phyloP scores from a whole-genome alignment of 352 stramenopile species.

The Phytophthora megakarya region DNA sequence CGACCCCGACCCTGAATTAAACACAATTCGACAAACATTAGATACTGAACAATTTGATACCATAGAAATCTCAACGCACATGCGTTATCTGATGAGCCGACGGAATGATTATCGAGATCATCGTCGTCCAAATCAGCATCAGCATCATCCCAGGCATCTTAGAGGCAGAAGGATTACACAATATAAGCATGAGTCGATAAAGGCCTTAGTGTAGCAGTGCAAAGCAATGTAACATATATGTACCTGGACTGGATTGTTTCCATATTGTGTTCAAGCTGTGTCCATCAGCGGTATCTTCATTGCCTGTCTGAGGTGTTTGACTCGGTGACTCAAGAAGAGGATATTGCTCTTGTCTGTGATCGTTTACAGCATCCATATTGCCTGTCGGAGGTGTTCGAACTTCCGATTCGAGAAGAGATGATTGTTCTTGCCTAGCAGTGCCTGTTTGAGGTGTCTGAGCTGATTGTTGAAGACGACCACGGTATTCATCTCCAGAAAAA shows the following conservation, averaged over 20 bases:
- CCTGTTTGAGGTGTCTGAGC: too few relatives aligned
- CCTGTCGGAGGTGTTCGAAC: neutral
- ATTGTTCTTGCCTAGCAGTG: too few relatives aligned
- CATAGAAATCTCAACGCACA: conserved; percentile 20
- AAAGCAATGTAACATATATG: too few relatives aligned
- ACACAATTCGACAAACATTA: conserved; percentile 5
- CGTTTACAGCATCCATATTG: neutral
- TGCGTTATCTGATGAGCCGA: conserved; percentile 32
- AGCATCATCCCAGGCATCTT: conserved; percentile 31
- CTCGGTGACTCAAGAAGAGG: conserved; percentile 15
- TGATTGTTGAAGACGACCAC: too few relatives aligned
- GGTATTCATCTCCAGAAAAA: too few relatives aligned
- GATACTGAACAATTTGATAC: neutral
- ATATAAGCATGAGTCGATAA: conserved; percentile 1
- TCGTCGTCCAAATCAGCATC: conserved; percentile 39
- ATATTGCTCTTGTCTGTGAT: conserved; percentile 15
- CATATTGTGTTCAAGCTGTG: conserved; percentile 34
- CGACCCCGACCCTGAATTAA: conserved; percentile 33
- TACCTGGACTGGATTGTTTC: conserved; percentile 52
- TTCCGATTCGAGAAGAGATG: neutral
- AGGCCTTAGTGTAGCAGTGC: conserved; percentile 3
- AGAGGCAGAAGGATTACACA: neutral
- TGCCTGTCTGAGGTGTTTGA: conserved; percentile 30
- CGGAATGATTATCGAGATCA: conserved; percentile 29
- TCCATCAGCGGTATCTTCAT: conserved; percentile 36